Conservation (phyloP, 208 protist genomes). For the Leishmania lainsoni region DNA sequence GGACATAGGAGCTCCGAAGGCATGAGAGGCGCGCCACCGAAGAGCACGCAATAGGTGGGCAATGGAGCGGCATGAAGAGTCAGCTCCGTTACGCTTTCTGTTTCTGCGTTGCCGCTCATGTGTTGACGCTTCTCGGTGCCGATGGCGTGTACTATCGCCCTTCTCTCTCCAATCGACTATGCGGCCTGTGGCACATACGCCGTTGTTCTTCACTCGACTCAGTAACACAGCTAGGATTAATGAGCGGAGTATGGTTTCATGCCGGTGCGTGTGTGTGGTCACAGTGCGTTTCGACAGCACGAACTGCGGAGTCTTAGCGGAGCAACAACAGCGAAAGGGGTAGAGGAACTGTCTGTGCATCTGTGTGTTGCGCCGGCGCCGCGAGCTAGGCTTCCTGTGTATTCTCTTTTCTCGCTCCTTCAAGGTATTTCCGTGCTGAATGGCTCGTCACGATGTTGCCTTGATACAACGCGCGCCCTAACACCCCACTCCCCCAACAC, state of each 20-base stretch:
- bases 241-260: neutral
- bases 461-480: neutral
- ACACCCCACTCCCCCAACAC: neutral
- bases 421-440: neutral
- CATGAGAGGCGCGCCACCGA: neutral
- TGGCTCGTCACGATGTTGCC: neutral
- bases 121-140: neutral
- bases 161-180: conserved; percentile 1
- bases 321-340: neutral
- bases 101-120: neutral
- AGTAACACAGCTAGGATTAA: neutral
- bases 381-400: neutral
- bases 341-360: neutral
- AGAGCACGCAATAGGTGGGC: neutral
- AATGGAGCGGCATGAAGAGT: neutral
- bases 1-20: conserved; percentile 35
- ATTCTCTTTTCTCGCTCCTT: neutral
- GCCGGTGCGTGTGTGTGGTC: neutral
- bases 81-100: neutral
- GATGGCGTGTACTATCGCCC: neutral
- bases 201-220: conserved; percentile 1
- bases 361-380: neutral
- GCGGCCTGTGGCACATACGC: neutral
- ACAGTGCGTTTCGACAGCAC: neutral
- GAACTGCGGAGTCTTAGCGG: neutral